Percentiles rank a stretch among this genome's conserved stretches.
These are phyloP conservation scores for Xylariaceae sp. DNA, from an alignment of 2,329 filamentous ascomycete genomes.

Conservation along the genomic window DNA sequence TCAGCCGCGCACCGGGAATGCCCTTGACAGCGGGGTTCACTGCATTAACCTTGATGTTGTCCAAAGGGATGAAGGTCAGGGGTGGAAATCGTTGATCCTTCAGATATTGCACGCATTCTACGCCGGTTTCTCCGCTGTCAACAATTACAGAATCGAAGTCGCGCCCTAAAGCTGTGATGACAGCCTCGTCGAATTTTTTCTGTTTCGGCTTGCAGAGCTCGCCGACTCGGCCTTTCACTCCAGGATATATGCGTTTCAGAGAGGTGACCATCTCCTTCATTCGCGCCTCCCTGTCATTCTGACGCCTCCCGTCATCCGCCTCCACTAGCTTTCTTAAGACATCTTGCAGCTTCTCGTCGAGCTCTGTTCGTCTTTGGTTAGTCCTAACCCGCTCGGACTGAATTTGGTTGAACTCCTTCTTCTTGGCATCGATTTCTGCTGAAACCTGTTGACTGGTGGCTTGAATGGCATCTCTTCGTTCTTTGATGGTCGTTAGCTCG, in stretches of 20 bases:
- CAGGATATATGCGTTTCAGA: constrained; percentile 87
- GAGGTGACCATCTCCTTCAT: constrained; percentile 83
- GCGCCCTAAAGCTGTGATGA: constrained; percentile 87
- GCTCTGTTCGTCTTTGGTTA: constrained; percentile 80
- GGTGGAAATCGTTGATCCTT: constrained; percentile 86
- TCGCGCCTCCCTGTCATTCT: constrained; percentile 78
- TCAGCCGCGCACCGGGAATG: constrained; percentile 81
- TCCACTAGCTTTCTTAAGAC: constrained; percentile 80
- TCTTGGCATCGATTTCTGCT: constrained; percentile 81
- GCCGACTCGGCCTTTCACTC: constrained; percentile 86
- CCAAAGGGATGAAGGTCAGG: constrained; percentile 92
- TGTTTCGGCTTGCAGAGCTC: constrained; percentile 95
- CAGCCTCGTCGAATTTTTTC: constrained; percentile 93
- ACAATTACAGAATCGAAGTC: constrained; percentile 95
- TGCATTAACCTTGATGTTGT: constrained; percentile 94
- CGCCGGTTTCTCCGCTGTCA: constrained; percentile 90
- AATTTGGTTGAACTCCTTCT: constrained; percentile 84
- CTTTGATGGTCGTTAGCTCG: constrained; percentile 69
- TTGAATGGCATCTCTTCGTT: constrained; percentile 67
- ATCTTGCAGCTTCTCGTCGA: constrained; percentile 88
- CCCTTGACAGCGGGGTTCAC: constrained; percentile 90
- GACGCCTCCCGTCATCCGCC: constrained; percentile 81
- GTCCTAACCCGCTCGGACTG: constrained; percentile 82
- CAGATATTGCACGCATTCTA: constrained; percentile 92
- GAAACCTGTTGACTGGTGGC: constrained; percentile 67